Evolutionary conservation across 306 rosid species (phyloP).

Genomic region (Sophora flavescens): DNA sequence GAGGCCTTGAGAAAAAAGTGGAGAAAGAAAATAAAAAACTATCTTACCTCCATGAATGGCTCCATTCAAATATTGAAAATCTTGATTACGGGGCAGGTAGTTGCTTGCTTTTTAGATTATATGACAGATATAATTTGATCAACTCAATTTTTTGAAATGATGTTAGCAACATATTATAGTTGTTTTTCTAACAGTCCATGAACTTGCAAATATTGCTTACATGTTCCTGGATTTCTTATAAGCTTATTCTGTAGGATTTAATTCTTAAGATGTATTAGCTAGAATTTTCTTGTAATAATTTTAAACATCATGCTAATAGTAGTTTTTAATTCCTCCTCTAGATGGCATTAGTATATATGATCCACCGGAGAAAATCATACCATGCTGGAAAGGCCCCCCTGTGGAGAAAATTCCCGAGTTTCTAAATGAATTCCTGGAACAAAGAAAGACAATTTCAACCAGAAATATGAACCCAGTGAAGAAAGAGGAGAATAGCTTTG

Average conservation of each 20-base stretch:
- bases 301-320: slow-evolving; percentile 43
- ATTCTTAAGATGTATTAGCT: slow-evolving; percentile 26
- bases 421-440: slow-evolving; percentile 65
- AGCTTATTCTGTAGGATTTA: slow-evolving; percentile 11
- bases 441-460: slow-evolving; percentile 55
- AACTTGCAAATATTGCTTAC: not conserved
- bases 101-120: slow-evolving; percentile 39
- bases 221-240: slow-evolving; percentile 22
- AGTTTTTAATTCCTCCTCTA: slow-evolving; percentile 46
- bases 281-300: slow-evolving; percentile 32
- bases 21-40: slow-evolving; percentile 79
- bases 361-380: slow-evolving; percentile 86
- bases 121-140: slow-evolving; percentile 20
- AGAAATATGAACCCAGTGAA: slow-evolving; percentile 52
- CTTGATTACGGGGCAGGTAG: slow-evolving; percentile 93
- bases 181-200: not conserved
- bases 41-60: slow-evolving; percentile 76
- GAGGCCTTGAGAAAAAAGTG: slow-evolving; percentile 86
- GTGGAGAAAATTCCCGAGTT: slow-evolving; percentile 77
- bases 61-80: slow-evolving; percentile 92
- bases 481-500: slow-evolving; percentile 52
- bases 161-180: slow-evolving; percentile 21
- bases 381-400: slow-evolving; percentile 89
- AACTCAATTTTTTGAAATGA: slow-evolving; percentile 35
- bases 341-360: slow-evolving; percentile 93